These are phyloP conservation scores for Dioscorea cayenensis DNA, from an alignment of 116 monocot genomes.

Conservation along the genomic window DNA sequence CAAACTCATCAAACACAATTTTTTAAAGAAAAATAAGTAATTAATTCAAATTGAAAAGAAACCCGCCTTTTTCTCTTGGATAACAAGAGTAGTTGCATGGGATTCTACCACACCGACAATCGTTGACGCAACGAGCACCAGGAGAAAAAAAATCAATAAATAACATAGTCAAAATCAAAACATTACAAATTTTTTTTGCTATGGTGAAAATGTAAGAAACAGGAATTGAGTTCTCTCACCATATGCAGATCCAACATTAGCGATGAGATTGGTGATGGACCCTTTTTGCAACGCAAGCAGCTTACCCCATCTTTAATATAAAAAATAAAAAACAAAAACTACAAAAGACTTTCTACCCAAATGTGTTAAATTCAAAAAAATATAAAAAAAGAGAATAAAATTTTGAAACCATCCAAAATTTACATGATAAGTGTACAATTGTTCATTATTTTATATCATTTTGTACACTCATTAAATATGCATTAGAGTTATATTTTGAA, in stretches of 20 bases:
- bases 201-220: background rate
- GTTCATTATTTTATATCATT: too few relatives aligned
- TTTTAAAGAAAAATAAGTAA: background rate
- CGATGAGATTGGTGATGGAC: conserved; percentile 48
- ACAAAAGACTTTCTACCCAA: too few relatives aligned
- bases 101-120: conserved; percentile 19
- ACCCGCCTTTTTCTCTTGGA: conserved; percentile 40
- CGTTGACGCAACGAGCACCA: conserved; percentile 26
- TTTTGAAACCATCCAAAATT: too few relatives aligned
- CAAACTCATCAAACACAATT: background rate
- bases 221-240: conserved; percentile 10
- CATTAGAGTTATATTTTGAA: too few relatives aligned
- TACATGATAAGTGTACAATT: too few relatives aligned
- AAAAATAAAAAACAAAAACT: too few relatives aligned
- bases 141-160: background rate
- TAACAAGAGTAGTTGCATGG: conserved; percentile 22
- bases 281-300: conserved; percentile 51
- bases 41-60: background rate
- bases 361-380: too few relatives aligned
- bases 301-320: conserved; percentile 11
- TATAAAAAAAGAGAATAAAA: too few relatives aligned
- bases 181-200: background rate
- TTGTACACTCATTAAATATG: too few relatives aligned
- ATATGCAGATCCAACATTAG: conserved; percentile 35
- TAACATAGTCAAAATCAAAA: background rate